Evolutionary conservation across 306 rosid genomes (phyloP).

Genomic region (Mucuna pruriens): DNA sequence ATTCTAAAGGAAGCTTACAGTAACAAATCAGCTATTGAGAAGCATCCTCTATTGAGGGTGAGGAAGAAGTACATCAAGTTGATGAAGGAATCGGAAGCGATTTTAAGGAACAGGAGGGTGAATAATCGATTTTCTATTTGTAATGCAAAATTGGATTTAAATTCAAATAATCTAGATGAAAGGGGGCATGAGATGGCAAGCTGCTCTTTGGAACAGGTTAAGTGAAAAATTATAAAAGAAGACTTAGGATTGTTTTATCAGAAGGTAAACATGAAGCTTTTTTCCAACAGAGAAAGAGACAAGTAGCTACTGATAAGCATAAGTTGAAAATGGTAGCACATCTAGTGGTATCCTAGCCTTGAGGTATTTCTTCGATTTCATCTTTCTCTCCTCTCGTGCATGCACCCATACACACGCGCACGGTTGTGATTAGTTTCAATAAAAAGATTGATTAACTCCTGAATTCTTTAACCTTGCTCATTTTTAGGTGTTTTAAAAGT

Average conservation of each 20-base stretch:
- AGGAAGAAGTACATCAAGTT: slow-evolving; percentile 73
- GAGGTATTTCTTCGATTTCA: slow-evolving; percentile 21
- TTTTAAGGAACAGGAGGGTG: slow-evolving; percentile 65
- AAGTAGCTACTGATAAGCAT: background rate
- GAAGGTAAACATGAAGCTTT: background rate
- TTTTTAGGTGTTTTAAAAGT: background rate
- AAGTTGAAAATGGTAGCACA: background rate
- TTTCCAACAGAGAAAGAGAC: background rate
- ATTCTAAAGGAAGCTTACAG: slow-evolving; percentile 84
- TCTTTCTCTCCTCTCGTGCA: background rate
- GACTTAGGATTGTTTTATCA: background rate
- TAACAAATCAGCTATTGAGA: slow-evolving; percentile 53
- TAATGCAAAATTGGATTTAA: slow-evolving; percentile 32
- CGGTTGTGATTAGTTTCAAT: background rate
- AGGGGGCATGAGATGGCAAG: slow-evolving; percentile 42
- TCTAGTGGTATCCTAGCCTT: slow-evolving; percentile 13
- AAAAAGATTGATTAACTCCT: slow-evolving; percentile 2
- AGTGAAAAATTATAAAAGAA: slow-evolving; percentile 8
- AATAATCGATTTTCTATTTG: slow-evolving; percentile 43
- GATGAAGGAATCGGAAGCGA: slow-evolving; percentile 64
- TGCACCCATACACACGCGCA: background rate
- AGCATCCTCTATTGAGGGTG: slow-evolving; percentile 73
- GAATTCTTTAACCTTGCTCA: background rate
- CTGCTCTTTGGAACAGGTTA: slow-evolving; percentile 31
- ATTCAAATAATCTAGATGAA: slow-evolving; percentile 53